phyloP scores from a whole-genome alignment of 495 filamentous ascomycete genomes.

The Trichoderma erinaceum region DNA sequence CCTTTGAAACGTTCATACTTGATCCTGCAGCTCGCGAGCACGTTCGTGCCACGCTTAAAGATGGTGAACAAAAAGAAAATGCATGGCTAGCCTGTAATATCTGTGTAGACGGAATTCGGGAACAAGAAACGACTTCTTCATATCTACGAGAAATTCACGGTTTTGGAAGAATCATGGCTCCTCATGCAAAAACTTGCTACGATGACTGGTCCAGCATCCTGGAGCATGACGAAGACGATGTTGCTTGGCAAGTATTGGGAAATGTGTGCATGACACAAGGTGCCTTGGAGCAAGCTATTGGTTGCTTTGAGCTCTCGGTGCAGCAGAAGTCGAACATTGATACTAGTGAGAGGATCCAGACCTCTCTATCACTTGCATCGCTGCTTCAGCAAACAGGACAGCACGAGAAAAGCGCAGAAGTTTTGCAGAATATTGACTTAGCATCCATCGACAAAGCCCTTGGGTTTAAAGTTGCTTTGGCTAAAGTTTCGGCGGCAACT shows the following conservation, averaged over 20 bases:
- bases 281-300: slow-evolving; percentile 12
- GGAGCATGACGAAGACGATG: background rate
- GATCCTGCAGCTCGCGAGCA: slow-evolving; percentile 5
- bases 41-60: slow-evolving; percentile 5
- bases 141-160: slow-evolving; percentile 10
- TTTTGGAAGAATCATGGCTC: slow-evolving; percentile 15
- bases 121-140: slow-evolving; percentile 5
- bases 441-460: slow-evolving; percentile 7
- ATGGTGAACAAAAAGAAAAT: background rate
- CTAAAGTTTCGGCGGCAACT: background rate
- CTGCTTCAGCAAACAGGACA: slow-evolving; percentile 9
- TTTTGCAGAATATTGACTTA: slow-evolving; percentile 7
- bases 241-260: slow-evolving; percentile 17
- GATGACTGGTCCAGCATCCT: background rate
- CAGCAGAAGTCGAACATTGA: background rate
- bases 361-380: slow-evolving; percentile 12
- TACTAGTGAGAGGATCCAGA: slow-evolving; percentile 4
- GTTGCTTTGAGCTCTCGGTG: slow-evolving; percentile 16
- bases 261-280: slow-evolving; percentile 19
- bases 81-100: slow-evolving; percentile 14
- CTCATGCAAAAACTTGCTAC: slow-evolving; percentile 17
- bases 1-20: slow-evolving; percentile 14
- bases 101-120: slow-evolving; percentile 15
- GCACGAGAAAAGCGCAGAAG: background rate
- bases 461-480: slow-evolving; percentile 7